Percentiles rank a stretch among this genome's conserved stretches.
phyloP scores from a whole-genome alignment of 805 yeast genomes.

The Pichia gijzeniarum region DNA sequence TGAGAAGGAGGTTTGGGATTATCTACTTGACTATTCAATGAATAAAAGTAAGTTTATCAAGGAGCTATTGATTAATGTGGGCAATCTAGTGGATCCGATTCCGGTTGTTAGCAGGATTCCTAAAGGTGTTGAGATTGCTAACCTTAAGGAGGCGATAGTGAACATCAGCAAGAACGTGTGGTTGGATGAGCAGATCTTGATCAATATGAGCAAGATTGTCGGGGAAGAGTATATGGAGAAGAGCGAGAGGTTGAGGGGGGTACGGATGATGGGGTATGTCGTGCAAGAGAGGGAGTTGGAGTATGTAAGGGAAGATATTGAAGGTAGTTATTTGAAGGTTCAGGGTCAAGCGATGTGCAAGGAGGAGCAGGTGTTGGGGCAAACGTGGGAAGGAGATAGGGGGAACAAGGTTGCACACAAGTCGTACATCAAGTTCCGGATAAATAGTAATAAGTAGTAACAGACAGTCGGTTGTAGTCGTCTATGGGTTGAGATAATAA shows the following conservation, averaged over 20 bases:
- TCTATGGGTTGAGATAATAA: no score
- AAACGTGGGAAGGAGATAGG: constrained; percentile 27
- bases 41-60: constrained; percentile 70
- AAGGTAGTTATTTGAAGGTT: constrained; percentile 8
- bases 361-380: constrained; percentile 29
- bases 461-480: background rate
- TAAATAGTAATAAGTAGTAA: constrained; percentile 4
- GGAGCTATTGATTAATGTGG: constrained; percentile 64
- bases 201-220: constrained; percentile 49
- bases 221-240: constrained; percentile 42
- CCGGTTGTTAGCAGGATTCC: constrained; percentile 64
- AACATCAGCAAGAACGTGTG: constrained; percentile 61
- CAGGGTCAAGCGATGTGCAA: constrained; percentile 15
- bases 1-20: constrained; percentile 77
- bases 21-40: constrained; percentile 63
- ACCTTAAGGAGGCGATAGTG: constrained; percentile 53
- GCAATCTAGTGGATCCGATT: constrained; percentile 60
- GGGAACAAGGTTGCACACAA: constrained; percentile 30
- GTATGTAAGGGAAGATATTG: constrained; percentile 2
- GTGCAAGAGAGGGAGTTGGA: constrained; percentile 21
- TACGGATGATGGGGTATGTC: constrained; percentile 30
- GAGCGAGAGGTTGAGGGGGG: constrained; percentile 26
- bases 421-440: constrained; percentile 23
- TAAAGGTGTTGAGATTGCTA: constrained; percentile 52
- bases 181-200: constrained; percentile 44